Conservation (phyloP, 2,329 filamentous ascomycete species). For the Fusarium devonianum region DNA sequence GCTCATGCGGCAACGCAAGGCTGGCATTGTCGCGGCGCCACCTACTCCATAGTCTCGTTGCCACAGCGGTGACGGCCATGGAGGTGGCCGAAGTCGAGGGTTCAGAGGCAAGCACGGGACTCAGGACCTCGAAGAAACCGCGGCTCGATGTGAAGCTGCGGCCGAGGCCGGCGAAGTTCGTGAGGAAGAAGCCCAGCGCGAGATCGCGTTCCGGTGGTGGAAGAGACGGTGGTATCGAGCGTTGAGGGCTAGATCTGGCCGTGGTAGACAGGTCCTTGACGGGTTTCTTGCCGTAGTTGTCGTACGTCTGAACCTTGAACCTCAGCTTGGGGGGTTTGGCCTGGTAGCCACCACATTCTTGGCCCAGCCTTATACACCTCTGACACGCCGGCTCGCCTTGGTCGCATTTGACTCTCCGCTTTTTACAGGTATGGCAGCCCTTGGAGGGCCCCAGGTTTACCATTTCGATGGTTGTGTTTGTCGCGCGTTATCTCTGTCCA, state of each 20-base stretch:
- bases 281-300: not conserved
- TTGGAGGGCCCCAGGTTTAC: slow-evolving; percentile 23
- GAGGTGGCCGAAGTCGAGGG: slow-evolving; percentile 6
- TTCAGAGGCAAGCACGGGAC: slow-evolving; percentile 10
- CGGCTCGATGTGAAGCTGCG: slow-evolving; percentile 8
- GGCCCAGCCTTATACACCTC: slow-evolving; percentile 5
- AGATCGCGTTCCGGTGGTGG: slow-evolving; percentile 9
- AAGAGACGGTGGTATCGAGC: slow-evolving; percentile 1
- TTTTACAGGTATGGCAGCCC: slow-evolving; percentile 20
- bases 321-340: slow-evolving; percentile 4
- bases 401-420: slow-evolving; percentile 22
- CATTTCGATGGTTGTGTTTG: slow-evolving; percentile 5
- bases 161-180: slow-evolving; percentile 7
- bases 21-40: slow-evolving; percentile 6
- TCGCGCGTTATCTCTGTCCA: too few relatives aligned
- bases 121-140: slow-evolving; percentile 19
- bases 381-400: slow-evolving; percentile 20
- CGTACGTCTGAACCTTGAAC: slow-evolving; percentile 10
- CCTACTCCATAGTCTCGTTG: slow-evolving; percentile 6
- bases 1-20: not conserved
- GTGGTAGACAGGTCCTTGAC: not conserved
- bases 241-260: not conserved
- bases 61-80: slow-evolving; percentile 12
- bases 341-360: slow-evolving; percentile 18
- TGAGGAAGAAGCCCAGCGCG: slow-evolving; percentile 15